Evolutionary conservation across 139 green algal species (phyloP), one percentile per base, ranked within the genome.

Genomic region (Pleodorina starrii): DNA sequence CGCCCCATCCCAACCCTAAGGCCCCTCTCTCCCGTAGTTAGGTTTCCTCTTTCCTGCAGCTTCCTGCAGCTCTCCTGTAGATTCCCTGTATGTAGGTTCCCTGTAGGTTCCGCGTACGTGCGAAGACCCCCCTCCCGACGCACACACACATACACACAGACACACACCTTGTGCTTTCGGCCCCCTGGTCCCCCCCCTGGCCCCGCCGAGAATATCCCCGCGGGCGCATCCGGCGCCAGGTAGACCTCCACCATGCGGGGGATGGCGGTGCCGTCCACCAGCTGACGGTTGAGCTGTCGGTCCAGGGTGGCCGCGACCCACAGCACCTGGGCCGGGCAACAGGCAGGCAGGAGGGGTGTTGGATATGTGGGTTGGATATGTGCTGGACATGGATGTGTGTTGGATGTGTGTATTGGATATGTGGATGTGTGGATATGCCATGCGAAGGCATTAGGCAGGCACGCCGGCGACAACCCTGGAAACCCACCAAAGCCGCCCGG

Each of bases 281-380:
- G 25, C 50, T 73, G 36, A 14, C 84, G 84, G 36, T 60, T 73
- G 1, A 89, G 84, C 35, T 82, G 69, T n/a, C 69, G 68, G 40
- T 89, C 84, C 46, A 89, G 38, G 0, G 84, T 89, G 25, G 84
- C 84, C 10, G 84, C 84, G 9, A 89, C 69, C 84, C 84, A 89
- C 23, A 89, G 29, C 36, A 89, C 69, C 84, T 89, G 79, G 21
- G 54, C 36, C 17, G n/a, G 17, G 29, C 69, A 36, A 77, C 35
- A 76, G 71, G 40, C 14, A 79, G 4, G 38, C 6, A 27, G n/a
- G 43, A 21, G 10, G 32, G 32, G 16, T 25, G 10, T 51, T 51
- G 71, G 4, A 54, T 51, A 7, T 57, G 16, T n/a, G 38, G 40
- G 38, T 79, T 10, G 7, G 40, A 29, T 35, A n/a, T 60, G 50